Conservation (phyloP, 352 stramenopile species). For the Phytophthora cactorum region DNA sequence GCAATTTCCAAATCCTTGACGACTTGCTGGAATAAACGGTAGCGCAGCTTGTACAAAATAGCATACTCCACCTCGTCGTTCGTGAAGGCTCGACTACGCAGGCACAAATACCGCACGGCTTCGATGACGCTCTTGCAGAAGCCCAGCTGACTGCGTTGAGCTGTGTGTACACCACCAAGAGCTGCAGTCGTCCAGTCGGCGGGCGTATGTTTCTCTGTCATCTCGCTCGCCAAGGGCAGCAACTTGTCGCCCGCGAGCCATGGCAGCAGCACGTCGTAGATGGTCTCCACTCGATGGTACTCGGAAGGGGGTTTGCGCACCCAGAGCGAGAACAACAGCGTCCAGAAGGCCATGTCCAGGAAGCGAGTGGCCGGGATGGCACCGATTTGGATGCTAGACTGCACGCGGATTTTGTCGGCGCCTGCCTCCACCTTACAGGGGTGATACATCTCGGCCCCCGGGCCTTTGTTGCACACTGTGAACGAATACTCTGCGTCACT, state of each 20-base stretch:
- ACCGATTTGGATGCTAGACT: conserved; percentile 76
- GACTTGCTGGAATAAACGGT: conserved; percentile 67
- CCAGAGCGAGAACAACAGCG: conserved; percentile 86
- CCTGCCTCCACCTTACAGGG: conserved; percentile 32
- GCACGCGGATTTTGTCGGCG: conserved; percentile 75
- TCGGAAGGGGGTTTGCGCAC: conserved; percentile 84
- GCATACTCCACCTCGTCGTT: conserved; percentile 68
- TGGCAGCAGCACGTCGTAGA: conserved; percentile 91
- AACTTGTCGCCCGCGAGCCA: conserved; percentile 84
- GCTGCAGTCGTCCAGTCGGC: conserved; percentile 39
- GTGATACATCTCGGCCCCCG: conserved; percentile 87
- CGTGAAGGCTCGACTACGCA: conserved; percentile 63
- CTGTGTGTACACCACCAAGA: conserved; percentile 53
- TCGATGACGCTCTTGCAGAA: conserved; percentile 88
- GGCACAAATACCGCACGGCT: conserved; percentile 72
- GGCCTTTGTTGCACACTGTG: conserved; percentile 90
- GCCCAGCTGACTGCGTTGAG: conserved; percentile 75
- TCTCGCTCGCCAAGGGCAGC: conserved; percentile 59
- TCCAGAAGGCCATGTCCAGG: conserved; percentile 88
- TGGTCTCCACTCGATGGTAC: conserved; percentile 85
- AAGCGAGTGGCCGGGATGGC: conserved; percentile 65
- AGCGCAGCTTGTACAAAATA: conserved; percentile 74
- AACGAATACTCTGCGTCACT: conserved; percentile 69
- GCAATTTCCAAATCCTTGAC: conserved; percentile 61
- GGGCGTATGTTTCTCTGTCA: conserved; percentile 30